Evolutionary conservation across 2,329 filamentous ascomycete species (phyloP).

Genomic region (Exophiala dermatitidis): DNA sequence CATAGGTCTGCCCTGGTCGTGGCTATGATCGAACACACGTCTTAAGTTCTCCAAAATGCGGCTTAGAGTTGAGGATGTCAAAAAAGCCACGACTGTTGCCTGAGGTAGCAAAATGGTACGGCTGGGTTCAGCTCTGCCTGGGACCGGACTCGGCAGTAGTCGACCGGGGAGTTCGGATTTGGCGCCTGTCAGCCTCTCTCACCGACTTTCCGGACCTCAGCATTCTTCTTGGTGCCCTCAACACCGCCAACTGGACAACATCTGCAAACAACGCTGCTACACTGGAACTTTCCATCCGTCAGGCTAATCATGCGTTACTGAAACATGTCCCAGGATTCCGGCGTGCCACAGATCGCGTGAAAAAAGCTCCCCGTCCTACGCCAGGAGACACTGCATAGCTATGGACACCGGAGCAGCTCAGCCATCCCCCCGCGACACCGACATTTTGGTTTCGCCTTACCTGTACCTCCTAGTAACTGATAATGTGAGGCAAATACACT

Average conservation of each 20-base stretch:
- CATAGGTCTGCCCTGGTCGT: no score
- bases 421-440: constrained; percentile 10
- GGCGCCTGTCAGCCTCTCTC: constrained; percentile 15
- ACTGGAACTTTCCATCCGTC: no score
- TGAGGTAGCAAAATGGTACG: no score
- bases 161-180: neutral
- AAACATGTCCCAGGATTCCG: no score
- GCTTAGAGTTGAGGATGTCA: no score
- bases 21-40: no score
- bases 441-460: constrained; percentile 11
- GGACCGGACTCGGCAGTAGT: constrained; percentile 2
- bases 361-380: neutral
- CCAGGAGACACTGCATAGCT: neutral
- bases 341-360: neutral
- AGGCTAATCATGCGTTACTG: neutral
- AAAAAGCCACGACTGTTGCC: no score
- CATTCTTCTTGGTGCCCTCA: neutral
- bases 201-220: constrained; percentile 22
- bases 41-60: no score
- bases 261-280: no score
- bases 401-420: constrained; percentile 2
- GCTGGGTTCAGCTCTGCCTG: constrained; percentile 4
- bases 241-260: no score
- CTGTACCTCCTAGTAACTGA: neutral
- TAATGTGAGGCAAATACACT: neutral